Percentiles rank a stretch among this genome's conserved stretches.
phyloP scores from a whole-genome alignment of 768 basidiomycete genomes.

The Daedalea quercina region DNA sequence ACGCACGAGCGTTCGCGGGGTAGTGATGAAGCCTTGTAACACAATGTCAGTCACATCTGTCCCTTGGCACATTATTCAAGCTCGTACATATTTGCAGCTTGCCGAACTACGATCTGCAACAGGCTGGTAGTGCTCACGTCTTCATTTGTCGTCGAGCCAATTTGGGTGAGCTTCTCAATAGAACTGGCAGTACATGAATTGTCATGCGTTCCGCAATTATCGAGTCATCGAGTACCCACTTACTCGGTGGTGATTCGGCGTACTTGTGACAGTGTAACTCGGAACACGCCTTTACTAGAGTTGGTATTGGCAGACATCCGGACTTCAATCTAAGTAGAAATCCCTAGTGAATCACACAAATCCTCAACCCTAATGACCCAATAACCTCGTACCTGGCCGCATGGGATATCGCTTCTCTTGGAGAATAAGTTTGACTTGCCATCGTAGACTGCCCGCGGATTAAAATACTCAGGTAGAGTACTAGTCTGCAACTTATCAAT shows the following conservation, averaged over 20 bases:
- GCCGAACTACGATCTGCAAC: constrained; percentile 14
- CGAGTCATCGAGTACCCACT: too few species aligned
- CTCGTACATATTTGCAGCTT: constrained; percentile 11
- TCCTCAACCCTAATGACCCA: too few species aligned
- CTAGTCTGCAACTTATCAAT: constrained; percentile 8
- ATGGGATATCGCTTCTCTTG: neutral
- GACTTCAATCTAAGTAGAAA: constrained; percentile 3
- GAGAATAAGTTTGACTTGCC: constrained; percentile 13
- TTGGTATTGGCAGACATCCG: neutral
- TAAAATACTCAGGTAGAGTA: constrained; percentile 6
- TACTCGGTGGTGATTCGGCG: constrained; percentile 5
- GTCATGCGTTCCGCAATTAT: neutral
- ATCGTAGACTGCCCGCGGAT: constrained; percentile 10
- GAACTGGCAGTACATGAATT: neutral
- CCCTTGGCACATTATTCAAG: too few species aligned
- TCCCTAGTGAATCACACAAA: neutral
- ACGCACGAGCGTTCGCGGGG: constrained; percentile 9
- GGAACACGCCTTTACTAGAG: neutral
- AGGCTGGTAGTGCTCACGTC: constrained; percentile 7
- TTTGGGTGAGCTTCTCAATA: neutral
- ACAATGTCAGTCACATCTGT: neutral
- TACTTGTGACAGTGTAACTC: constrained; percentile 5
- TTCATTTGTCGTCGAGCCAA: neutral
- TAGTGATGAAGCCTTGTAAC: constrained; percentile 7
- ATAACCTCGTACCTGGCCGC: constrained; percentile 4